Conservation (phyloP, 108 stramenopile species). For the Cyclotella sp. region DNA sequence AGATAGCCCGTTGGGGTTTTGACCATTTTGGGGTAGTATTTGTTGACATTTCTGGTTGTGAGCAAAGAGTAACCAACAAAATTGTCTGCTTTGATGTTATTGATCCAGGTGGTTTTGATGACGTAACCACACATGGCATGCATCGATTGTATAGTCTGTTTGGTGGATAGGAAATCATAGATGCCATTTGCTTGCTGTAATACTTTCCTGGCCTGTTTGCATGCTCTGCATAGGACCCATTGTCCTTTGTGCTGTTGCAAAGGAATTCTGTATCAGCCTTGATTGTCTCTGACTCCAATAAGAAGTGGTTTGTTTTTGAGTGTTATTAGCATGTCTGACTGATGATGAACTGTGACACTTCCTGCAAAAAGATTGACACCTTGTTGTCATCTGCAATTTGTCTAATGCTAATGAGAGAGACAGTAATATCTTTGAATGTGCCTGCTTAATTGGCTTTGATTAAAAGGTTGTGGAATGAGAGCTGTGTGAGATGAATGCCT, state of each 20-base stretch:
- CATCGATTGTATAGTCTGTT: background rate
- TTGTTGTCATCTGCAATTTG: background rate
- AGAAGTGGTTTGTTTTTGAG: background rate
- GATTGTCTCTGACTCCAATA: too few species aligned
- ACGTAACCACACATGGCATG: background rate
- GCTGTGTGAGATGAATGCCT: background rate
- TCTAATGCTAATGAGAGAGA: background rate
- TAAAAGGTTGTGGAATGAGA: background rate
- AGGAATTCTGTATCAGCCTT: background rate
- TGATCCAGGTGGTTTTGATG: constrained; percentile 12
- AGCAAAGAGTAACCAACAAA: background rate
- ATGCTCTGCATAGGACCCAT: background rate
- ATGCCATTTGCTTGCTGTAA: constrained; percentile 1
- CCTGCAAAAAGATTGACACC: too few species aligned
- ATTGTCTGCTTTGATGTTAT: constrained; percentile 16
- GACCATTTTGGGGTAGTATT: background rate
- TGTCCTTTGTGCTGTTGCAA: background rate
- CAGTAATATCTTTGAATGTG: background rate
- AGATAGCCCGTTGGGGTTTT: background rate
- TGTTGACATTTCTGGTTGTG: background rate
- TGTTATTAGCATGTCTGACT: background rate
- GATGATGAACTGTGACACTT: constrained; percentile 1
- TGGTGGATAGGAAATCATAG: background rate
- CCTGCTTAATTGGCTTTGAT: background rate
- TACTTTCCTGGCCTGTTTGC: background rate